Evolutionary conservation across 768 basidiomycete genomes (phyloP), one percentile per base, ranked within the genome.

Genomic region (Boletus rubescentipes): DNA sequence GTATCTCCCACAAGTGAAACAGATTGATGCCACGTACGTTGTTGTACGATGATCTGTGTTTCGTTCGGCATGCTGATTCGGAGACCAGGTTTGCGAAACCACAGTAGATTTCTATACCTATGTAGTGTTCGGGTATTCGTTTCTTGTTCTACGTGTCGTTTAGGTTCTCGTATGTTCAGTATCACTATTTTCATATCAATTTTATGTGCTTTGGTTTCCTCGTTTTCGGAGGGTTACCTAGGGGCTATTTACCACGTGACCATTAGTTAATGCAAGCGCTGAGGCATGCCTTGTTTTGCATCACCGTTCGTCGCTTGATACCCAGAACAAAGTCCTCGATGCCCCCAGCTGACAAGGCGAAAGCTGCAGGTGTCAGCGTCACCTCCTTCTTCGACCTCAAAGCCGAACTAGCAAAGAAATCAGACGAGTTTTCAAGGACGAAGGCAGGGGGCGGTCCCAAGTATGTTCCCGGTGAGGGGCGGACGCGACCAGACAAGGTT

Each of bases 21-120:
- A 99, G 72, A 87, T 99, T 46, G 97, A 99, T 72, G 97, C 97
- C 38, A 98, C 91, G 88, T 98, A 65, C 58, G 93, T 85, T 36
- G n/a, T 36, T 29, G 14, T 23, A 5, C n/a, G 15, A 21, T 11
- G 16, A 45, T 41, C 15, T 34, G 35, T n/a, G 10, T 18, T 16
- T 6, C 35, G 21, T 9, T 29, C 11, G 12, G 8, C n/a, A 43
- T 20, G 2, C 53, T 66, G 15, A 65, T 18, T 44, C 9, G 31
- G 12, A 23, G 18, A 29, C 40, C 35, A 59, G 58, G 26, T 56
- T 52, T 57, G 41, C 55, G 89, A 93, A 77, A 89, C 93, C 54
- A 89, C 87, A 61, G 89, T 98, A 71, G 94, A 94, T 78, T 85
- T 85, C 63, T 93, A 93, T 83, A 37, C 7, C n/a, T 26, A 26